A percentile compares a stretch with the other conserved stretches of the same genome.
Evolutionary conservation across 2,329 filamentous ascomycete genomes (phyloP).

Genomic region (Monilinia fructigena): DNA sequence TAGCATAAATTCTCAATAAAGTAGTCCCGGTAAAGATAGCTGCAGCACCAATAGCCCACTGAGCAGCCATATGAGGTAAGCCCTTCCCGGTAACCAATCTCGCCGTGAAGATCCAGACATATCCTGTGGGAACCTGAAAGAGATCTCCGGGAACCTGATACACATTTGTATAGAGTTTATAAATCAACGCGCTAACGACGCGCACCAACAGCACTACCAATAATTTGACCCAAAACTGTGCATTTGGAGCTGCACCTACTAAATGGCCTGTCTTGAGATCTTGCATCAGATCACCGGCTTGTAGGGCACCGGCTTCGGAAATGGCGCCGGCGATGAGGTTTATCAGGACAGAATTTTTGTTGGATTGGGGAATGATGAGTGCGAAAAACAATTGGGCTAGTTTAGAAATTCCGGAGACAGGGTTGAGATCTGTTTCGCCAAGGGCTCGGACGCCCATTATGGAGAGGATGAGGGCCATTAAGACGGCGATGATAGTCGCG

Average conservation of each 20-base stretch:
- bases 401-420: constrained; percentile 94
- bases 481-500: constrained; percentile 72
- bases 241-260: constrained; percentile 85
- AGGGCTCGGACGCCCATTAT: constrained; percentile 71
- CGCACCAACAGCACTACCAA: constrained; percentile 83
- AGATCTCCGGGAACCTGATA: constrained; percentile 85
- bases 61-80: constrained; percentile 76
- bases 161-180: constrained; percentile 84
- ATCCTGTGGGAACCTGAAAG: constrained; percentile 91
- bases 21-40: constrained; percentile 72
- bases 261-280: constrained; percentile 96
- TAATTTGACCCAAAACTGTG: constrained; percentile 95
- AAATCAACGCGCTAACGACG: constrained; percentile 83
- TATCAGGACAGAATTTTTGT: constrained; percentile 86
- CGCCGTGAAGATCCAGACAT: constrained; percentile 97
- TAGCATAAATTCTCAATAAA: constrained; percentile 58
- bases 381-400: constrained; percentile 95
- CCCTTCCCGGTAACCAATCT: constrained; percentile 89
- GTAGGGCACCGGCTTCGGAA: constrained; percentile 78
- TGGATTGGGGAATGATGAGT: constrained; percentile 75
- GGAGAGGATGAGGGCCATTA: constrained; percentile 78
- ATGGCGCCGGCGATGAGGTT: constrained; percentile 93
- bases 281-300: constrained; percentile 95
- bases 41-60: constrained; percentile 76
- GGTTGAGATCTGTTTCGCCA: constrained; percentile 89